Percentiles rank a stretch among this genome's conserved stretches.
Conservation (phyloP, 495 filamentous ascomycete species). For the Lophium mytilinum region DNA sequence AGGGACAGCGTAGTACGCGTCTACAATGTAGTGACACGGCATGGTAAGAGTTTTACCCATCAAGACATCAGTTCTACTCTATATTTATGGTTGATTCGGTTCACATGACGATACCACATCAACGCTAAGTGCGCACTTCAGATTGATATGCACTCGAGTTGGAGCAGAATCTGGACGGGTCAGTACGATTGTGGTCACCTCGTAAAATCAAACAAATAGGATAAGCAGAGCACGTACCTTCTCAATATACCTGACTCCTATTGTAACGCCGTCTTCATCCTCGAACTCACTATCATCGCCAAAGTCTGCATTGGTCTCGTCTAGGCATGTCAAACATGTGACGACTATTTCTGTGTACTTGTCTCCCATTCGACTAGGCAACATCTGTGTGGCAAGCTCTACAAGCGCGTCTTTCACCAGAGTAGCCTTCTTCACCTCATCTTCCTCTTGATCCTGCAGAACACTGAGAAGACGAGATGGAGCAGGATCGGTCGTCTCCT, state of each 20-base stretch:
- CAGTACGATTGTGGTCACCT: background rate
- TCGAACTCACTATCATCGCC: slow-evolving; percentile 38
- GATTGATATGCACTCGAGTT: background rate
- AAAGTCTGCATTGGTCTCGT: slow-evolving; percentile 41
- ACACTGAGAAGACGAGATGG: background rate
- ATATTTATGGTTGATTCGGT: no score
- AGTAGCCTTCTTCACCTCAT: slow-evolving; percentile 12
- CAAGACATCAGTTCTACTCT: no score
- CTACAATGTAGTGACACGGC: no score
- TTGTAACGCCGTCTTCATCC: slow-evolving; percentile 39
- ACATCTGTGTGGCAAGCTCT: slow-evolving; percentile 29
- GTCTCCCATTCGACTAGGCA: slow-evolving; percentile 43
- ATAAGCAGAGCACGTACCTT: background rate
- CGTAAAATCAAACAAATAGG: background rate
- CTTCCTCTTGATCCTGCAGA: background rate
- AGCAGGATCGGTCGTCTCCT: background rate
- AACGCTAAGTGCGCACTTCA: background rate
- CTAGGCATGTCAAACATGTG: slow-evolving; percentile 51
- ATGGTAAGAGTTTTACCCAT: no score
- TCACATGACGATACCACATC: no score
- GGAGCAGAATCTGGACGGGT: background rate
- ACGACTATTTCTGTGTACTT: slow-evolving; percentile 43
- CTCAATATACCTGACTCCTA: background rate
- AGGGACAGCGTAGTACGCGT: no score
- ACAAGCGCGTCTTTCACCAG: slow-evolving; percentile 38